phyloP scores from a whole-genome alignment of 176 grass and related monocot species.

The Carex kokanica region DNA sequence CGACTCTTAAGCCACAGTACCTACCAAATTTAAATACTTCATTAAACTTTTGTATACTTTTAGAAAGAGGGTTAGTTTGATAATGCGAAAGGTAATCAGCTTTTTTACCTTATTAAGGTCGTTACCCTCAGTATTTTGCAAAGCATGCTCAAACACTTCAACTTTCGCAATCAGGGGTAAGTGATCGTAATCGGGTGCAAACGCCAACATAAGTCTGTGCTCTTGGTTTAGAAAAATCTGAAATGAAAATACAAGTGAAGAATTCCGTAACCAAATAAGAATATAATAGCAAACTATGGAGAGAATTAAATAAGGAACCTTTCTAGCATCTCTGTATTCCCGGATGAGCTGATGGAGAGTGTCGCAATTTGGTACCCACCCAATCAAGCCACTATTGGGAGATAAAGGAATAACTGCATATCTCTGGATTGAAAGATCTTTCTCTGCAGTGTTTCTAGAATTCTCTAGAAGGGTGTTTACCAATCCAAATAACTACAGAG shows the following conservation, averaged over 20 bases:
- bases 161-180: slow-evolving; percentile 90
- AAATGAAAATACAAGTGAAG: slow-evolving; percentile 32
- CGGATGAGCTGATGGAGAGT: slow-evolving; percentile 88
- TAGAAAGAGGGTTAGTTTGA: slow-evolving; percentile 9
- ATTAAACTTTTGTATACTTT: background rate
- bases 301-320: slow-evolving; percentile 41
- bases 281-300: background rate
- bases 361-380: slow-evolving; percentile 94
- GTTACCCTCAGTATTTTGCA: slow-evolving; percentile 86
- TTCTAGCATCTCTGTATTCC: slow-evolving; percentile 96
- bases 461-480: slow-evolving; percentile 96
- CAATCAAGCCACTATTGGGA: slow-evolving; percentile 96
- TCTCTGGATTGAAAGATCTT: slow-evolving; percentile 95
- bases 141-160: slow-evolving; percentile 98
- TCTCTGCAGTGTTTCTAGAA: slow-evolving; percentile 83
- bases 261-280: slow-evolving; percentile 27
- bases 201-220: slow-evolving; percentile 85
- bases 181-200: slow-evolving; percentile 95
- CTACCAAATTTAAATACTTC: slow-evolving; percentile 34
- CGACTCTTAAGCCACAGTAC: slow-evolving; percentile 97
- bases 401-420: slow-evolving; percentile 96
- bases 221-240: slow-evolving; percentile 99
- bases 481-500: slow-evolving; percentile 80
- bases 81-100: background rate
- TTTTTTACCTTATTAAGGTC: slow-evolving; percentile 82